phyloP scores from a whole-genome alignment of 2,329 filamentous ascomycete species.

The Diaporthe velutina region DNA sequence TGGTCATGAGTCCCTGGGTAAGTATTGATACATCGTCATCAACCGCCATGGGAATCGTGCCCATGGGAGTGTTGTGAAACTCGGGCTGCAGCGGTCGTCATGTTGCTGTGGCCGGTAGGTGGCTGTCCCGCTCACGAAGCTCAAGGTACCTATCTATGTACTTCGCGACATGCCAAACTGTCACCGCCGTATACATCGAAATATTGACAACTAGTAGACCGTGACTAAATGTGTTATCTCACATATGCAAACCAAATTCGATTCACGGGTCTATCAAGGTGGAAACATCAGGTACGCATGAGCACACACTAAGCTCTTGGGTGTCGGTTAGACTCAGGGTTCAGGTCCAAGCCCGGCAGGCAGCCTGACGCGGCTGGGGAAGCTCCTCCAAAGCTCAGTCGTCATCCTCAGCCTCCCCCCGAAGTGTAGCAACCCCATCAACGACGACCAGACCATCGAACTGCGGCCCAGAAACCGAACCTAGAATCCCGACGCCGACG shows the following conservation, averaged over 20 bases:
- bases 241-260: background rate
- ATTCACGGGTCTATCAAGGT: background rate
- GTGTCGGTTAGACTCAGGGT: conserved; percentile 18
- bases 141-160: background rate
- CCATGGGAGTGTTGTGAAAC: background rate
- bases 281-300: too few relatives aligned
- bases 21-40: background rate
- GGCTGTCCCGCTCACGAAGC: background rate
- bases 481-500: background rate
- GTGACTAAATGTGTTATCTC: background rate
- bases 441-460: conserved; percentile 15
- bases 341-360: conserved; percentile 32
- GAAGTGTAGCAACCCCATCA: conserved; percentile 4
- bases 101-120: background rate
- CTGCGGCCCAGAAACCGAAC: background rate
- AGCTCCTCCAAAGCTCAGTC: conserved; percentile 38
- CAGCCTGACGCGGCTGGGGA: conserved; percentile 21
- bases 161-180: too few relatives aligned
- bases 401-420: conserved; percentile 38
- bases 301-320: background rate
- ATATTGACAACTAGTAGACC: background rate
- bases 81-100: background rate
- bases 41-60: background rate
- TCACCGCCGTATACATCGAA: background rate
- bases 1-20: too few relatives aligned